Percentiles rank a stretch among this genome's conserved stretches.
Evolutionary conservation across 441 rosid genomes (phyloP).

Genomic region (Omphalea diandra): DNA sequence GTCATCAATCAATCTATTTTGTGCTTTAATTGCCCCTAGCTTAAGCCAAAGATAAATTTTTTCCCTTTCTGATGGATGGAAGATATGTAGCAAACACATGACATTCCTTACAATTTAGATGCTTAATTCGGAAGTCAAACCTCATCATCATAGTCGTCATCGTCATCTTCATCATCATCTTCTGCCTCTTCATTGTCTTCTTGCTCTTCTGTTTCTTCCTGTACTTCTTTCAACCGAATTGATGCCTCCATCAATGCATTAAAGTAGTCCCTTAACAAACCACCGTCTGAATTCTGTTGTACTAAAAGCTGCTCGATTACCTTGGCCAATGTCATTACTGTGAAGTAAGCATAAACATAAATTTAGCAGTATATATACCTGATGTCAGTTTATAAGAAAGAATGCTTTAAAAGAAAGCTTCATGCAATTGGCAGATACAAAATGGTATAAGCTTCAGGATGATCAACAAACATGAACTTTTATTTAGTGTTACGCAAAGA

Average conservation of each 20-base stretch:
- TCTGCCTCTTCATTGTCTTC: conserved; percentile 51
- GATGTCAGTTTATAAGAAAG: too few relatives aligned
- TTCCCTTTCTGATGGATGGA: neutral
- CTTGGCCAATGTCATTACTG: conserved; percentile 68
- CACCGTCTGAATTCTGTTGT: conserved; percentile 36
- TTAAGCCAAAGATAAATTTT: neutral
- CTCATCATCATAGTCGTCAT: conserved; percentile 52
- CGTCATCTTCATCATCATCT: conserved; percentile 48
- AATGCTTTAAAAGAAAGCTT: too few relatives aligned
- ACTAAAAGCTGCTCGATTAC: conserved; percentile 59
- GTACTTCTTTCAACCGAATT: conserved; percentile 49
- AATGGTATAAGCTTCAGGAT: neutral
- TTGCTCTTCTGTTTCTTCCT: conserved; percentile 53
- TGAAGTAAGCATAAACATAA: conserved; percentile 38
- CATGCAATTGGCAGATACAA: too few relatives aligned
- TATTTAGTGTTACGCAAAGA: neutral
- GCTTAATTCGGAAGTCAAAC: conserved; percentile 27
- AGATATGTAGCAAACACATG: neutral
- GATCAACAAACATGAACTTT: neutral
- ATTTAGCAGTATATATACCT: conserved; percentile 18
- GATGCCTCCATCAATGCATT: conserved; percentile 62
- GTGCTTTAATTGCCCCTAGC: neutral
- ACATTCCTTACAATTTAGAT: conserved; percentile 8
- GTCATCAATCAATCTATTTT: neutral
- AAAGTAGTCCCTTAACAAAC: conserved; percentile 51